Base-by-base conservation (phyloP, 2,329 filamentous ascomycete species). In the Penicillium sp. region DNA sequence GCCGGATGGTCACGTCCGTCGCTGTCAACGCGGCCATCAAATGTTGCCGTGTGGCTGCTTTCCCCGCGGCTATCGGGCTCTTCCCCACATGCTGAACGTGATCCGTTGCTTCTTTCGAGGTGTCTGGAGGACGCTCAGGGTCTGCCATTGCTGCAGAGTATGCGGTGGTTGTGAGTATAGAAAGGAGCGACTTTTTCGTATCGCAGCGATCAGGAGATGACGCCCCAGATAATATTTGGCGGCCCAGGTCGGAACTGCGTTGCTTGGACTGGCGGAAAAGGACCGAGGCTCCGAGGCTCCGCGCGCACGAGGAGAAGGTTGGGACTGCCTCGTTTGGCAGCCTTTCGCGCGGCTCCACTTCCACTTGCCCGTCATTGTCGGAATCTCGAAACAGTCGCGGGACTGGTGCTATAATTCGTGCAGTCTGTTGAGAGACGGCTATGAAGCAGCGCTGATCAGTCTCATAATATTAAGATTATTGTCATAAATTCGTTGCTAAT, bases 281-380 rank as follows among this genome's bases (percentile, higher is more conserved):
- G 57, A 65, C 70, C 70, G 70, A 71, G 70, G 70, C 61, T 70
- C 66, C 68, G 68, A 64, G 66, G 57, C 58, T 58, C 39, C 27
- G 41, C 40, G n/a, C 27, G 24, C 40, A 46, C 40, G 31, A 33
- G 51, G 40, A 46, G 37, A 56, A 56, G 59, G 59, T 60, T 59
- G 47, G 52, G 41, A 54, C 36, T 64, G 57, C 61, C 61, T 56
- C 7, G 55, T 55, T 60, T 41, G 59, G 60, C 60, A 18, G 46
- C 44, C 49, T 53, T 55, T 37, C 19, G 43, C 50, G 19, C 37
- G 51, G 41, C n/a, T 54, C 49, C 49, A 51, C 49, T 37, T 40
- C n/a, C 14, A 39, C 6, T 39, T 27, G 35, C 49, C 27, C 27
- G 27, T 31, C 7, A 31, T 7, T 6, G 22, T 22, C 22, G 22